A percentile compares a stretch with the other conserved stretches of the same genome.
phyloP scores from a whole-genome alignment of 495 filamentous ascomycete genomes.

The Jackrogersella minutella region DNA sequence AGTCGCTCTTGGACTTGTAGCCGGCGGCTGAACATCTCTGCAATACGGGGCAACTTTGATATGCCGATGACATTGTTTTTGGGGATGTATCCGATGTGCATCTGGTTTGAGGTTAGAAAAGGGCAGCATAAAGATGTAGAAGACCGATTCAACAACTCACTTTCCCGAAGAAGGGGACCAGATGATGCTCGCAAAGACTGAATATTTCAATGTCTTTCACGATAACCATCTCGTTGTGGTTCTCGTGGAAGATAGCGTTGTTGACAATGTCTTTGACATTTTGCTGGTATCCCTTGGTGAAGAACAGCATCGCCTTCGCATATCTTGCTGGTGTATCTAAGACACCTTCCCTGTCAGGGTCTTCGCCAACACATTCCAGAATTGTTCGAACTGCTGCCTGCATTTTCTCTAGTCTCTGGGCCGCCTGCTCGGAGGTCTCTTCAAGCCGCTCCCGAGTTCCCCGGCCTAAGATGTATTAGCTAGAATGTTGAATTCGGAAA shows the following conservation, averaged over 20 bases:
- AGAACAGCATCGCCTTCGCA: conserved; percentile 96
- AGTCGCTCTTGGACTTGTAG: conserved; percentile 95
- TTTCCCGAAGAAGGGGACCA: conserved; percentile 96
- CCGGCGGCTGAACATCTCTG: conserved; percentile 94
- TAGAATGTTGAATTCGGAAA: background rate
- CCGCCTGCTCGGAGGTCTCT: conserved; percentile 75
- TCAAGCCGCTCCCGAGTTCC: conserved; percentile 85
- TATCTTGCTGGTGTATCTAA: conserved; percentile 88
- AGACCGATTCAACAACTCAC: conserved; percentile 53
- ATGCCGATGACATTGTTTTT: conserved; percentile 86
- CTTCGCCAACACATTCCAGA: conserved; percentile 94
- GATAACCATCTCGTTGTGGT: conserved; percentile 96
- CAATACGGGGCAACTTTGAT: conserved; percentile 92
- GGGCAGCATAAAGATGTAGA: background rate
- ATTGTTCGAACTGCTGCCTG: conserved; percentile 88
- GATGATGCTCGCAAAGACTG: conserved; percentile 95
- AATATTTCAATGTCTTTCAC: conserved; percentile 98
- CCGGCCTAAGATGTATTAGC: conserved; percentile 59
- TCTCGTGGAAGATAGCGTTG: conserved; percentile 93
- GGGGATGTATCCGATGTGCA: conserved; percentile 99
- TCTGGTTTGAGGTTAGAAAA: conserved; percentile 57
- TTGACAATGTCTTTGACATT: conserved; percentile 94
- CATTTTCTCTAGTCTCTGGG: conserved; percentile 76
- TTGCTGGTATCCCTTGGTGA: conserved; percentile 99
- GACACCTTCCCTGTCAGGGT: conserved; percentile 89